Evolutionary conservation across 73 alveolate genomes (phyloP), one percentile per base, ranked within the genome.

Genomic region (Paramecium sexaurelia): DNA sequence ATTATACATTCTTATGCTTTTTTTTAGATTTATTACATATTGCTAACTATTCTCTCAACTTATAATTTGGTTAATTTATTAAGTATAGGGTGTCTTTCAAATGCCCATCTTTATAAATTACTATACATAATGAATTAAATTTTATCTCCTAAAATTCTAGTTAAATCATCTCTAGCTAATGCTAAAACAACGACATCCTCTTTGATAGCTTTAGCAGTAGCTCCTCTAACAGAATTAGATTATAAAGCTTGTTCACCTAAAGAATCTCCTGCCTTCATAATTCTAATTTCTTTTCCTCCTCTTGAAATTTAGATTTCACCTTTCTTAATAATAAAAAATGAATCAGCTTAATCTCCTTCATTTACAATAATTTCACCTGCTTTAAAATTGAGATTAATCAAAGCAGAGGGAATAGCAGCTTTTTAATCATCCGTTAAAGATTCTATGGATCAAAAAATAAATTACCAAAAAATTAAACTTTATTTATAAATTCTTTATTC

Each of bases 271-370:
- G 85, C 86, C 32, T 66, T 75, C 57, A 93, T 91, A 22, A 51
- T 82, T 75, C 96, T 75, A 27, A 93, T 20, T 68, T 75, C 91
- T 13, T 71, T 68, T 19, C 75, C 88, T 29, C 92, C 96, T 55
- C 75, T 88, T 17, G 66, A 78, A 2, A 89, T 92, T 36, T 83
- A 73, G 55, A 93, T 94, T 75, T 40, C 92, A 20, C 96, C 96
- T 40, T 88, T 67, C 47, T 93, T 93, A 6, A 93, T 91, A 61
- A 93, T 93, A 33, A 91, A 93, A 43, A 93, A 93, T 7, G 95
- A 88, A 78, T 93, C 96, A n/a, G 95, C 96, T 20, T 78, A 78
- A 93, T 93, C 95, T 7, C 93, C 93, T 92, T 93, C 93, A 17
- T 90, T 66, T 1, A 93, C 94, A 17, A 93, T 93, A 27, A 55